Base-by-base conservation (phyloP, 495 filamentous ascomycete genomes). In the Polyplosphaeria fusca region DNA sequence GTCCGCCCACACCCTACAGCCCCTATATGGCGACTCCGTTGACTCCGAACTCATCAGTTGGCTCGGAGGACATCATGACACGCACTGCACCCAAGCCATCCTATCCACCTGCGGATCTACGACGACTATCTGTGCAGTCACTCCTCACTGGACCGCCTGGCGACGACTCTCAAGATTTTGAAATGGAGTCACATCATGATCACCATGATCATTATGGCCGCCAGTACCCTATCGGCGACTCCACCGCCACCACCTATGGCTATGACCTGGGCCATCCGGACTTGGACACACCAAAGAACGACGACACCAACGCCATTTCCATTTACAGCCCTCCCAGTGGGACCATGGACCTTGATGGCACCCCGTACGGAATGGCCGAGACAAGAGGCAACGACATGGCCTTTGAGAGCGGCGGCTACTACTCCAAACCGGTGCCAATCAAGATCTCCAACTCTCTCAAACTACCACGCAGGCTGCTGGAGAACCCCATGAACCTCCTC, bases 401-500 rank as follows among this genome's bases (percentile, higher is more conserved):
- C 26, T 79, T 81, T 26, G 74, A 77, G 42, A 73, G 76, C 23
- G 78, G 77, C 16, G 79, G 79, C 5, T 91, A 91, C 58, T 91
- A 93, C 72, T 76, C 79, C 3, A 80, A 80, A 14, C 79, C 84
- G 2, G 84, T 88, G 2, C 72, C 80, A 2, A 82, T 91, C 49
- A 80, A 78, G 45, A 87, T 90, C 47, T 83, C 86, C 3, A 75
- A 77, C 61, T 76, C 75, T 24, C 67, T 89, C 14, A 81, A 85
- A 50, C 70, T 88, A 39, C 76, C 76, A 14, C 38, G 26, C 23
- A 58, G 65, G 47, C 74, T 91, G 27, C 65, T 87, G 42, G 77
- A 84, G 43, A 89, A 88, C 66, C 86, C 83, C 18, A 89, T 91
- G 81, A 89, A 91, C 65, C 69, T 92, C 41, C 79, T 91, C 60